Base-by-base conservation (phyloP, 2,329 filamentous ascomycete species). In the Cladophialophora carrionii region DNA sequence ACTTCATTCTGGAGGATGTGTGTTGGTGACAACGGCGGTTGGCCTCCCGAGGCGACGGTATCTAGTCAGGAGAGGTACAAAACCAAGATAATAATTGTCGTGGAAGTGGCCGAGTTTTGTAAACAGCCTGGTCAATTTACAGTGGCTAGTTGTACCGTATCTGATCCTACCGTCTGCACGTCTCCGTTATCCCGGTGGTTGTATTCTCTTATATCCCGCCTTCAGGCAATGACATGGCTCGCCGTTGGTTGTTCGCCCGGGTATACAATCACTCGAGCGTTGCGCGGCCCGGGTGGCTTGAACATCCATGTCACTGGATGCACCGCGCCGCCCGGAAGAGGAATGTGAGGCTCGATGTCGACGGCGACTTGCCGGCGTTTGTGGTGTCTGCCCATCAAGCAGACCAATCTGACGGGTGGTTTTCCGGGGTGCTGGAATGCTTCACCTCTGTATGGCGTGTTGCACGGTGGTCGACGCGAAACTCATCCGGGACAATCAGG, bases 211-310 rank as follows among this genome's bases (percentile, higher is more conserved):
- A 52, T 61, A 61, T 32, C 32, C 17, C 29, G 29, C 12, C 9
- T 20, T 17, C 32, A 51, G 5, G 6, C 37, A 1, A 43, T 43
- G n/a, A 20, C 57, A 22, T 29, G 22, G 9, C 24, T 34, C 10
- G 17, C 41, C 14, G 34, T 51, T n/a, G 29, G 26, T 10, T 24
- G 14, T 26, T 6, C 2, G 22, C 56, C 46, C 14, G 20, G 43
- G 26, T 26, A 32, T 61, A 53, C 26, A 29, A 29, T 61, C 31
- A 51, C 48, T 43, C 37, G 37, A n/a, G 37, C 57, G 43, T 61
- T 61, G 57, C 57, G 57, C 41, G 57, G 48, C 57, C 51, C 41
- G 24, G 46, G 56, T 46, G 56, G 56, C 43, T 61, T 53, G 20
- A 61, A 48, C 34, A 31, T 53, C 57, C 29, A 53, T 20, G 34